phyloP scores from a whole-genome alignment of 257 asterid genomes.

The Oldenlandia corymbosa region DNA sequence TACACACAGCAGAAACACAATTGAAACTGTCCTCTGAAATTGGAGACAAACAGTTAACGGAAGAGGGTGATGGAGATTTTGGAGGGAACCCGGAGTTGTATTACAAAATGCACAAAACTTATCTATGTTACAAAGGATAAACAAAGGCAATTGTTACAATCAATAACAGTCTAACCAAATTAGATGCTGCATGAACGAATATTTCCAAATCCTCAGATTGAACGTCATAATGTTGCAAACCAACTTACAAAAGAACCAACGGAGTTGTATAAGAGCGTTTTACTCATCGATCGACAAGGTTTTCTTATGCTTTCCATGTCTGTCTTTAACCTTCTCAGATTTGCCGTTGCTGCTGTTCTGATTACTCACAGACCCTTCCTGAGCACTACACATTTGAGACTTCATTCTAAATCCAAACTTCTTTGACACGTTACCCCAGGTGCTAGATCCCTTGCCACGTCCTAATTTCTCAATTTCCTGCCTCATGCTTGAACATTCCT shows the following conservation, averaged over 20 bases:
- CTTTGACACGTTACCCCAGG: constrained; percentile 75
- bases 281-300: constrained; percentile 35
- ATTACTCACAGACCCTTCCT: constrained; percentile 88
- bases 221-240: background rate
- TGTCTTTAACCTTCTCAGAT: constrained; percentile 49
- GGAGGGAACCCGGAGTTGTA: too few species aligned
- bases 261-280: constrained; percentile 8
- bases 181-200: background rate
- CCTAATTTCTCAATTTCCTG: constrained; percentile 84
- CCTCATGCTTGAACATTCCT: constrained; percentile 84
- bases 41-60: too few species aligned
- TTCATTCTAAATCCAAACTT: constrained; percentile 69
- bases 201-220: constrained; percentile 9
- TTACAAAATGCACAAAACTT: background rate
- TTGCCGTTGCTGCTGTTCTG: constrained; percentile 37
- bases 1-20: too few species aligned
- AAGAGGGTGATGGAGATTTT: too few species aligned
- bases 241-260: constrained; percentile 9
- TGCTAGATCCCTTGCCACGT: constrained; percentile 46
- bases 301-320: constrained; percentile 49
- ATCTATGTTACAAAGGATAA: background rate
- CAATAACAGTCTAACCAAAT: constrained; percentile 10
- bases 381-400: constrained; percentile 97
- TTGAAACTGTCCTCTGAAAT: too few species aligned
- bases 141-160: background rate